A percentile compares a stretch with the other conserved stretches of the same genome.
Conservation (phyloP, 225 moss, liverwort and hornwort species). For the Asterella californica region DNA sequence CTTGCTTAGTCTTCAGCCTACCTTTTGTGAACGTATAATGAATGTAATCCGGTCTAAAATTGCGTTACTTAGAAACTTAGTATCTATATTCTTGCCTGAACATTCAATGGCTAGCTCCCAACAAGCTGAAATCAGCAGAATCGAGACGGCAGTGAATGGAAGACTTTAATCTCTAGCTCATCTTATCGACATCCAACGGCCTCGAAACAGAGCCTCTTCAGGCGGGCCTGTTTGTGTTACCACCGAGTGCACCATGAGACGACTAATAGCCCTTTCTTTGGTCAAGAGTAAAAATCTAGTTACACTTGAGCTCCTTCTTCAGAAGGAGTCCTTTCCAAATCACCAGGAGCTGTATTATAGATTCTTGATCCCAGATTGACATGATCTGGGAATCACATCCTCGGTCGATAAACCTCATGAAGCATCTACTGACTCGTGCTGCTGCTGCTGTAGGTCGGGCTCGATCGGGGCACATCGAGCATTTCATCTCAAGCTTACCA, state of each 20-base stretch:
- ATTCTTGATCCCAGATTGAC: not conserved
- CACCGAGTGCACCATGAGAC: not conserved
- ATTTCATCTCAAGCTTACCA: too few relatives aligned
- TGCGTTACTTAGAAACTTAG: not conserved
- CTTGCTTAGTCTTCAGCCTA: not conserved
- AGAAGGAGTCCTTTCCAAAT: not conserved
- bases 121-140: slow-evolving; percentile 9
- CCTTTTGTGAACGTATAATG: not conserved
- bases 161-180: not conserved
- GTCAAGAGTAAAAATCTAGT: not conserved
- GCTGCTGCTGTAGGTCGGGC: not conserved
- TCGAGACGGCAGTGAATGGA: not conserved
- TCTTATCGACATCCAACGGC: not conserved
- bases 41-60: not conserved
- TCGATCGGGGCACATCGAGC: not conserved
- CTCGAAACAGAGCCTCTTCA: not conserved
- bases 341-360: slow-evolving; percentile 2
- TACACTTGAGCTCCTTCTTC: slow-evolving; percentile 3
- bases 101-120: not conserved
- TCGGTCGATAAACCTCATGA: not conserved
- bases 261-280: not conserved
- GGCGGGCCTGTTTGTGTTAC: not conserved
- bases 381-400: not conserved
- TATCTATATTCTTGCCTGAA: not conserved
- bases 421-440: slow-evolving; percentile 2